Evolutionary conservation across 495 filamentous ascomycete species (phyloP).

Genomic region (Articulospora tetracladia): DNA sequence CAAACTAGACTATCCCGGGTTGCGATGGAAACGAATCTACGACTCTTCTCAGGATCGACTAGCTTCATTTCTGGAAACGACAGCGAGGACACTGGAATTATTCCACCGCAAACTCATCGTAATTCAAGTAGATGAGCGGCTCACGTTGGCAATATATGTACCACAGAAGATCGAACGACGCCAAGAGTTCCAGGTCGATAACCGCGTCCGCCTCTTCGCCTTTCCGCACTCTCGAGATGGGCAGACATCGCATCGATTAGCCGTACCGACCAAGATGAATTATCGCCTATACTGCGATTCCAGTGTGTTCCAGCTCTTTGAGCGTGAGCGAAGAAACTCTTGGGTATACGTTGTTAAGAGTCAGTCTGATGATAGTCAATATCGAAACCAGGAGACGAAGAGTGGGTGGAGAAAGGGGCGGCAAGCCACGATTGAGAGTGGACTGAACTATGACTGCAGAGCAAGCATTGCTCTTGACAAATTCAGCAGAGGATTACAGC

Average conservation of each 20-base stretch:
- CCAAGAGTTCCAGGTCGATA: constrained; percentile 36
- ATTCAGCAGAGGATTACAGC: constrained; percentile 36
- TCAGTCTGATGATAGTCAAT: constrained; percentile 33
- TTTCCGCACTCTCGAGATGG: constrained; percentile 42
- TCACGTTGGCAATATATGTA: constrained; percentile 47
- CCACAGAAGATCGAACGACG: constrained; percentile 35
- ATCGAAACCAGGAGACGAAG: constrained; percentile 28
- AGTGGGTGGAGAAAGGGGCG: constrained; percentile 31
- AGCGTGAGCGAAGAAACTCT: constrained; percentile 36
- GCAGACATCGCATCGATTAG: constrained; percentile 30
- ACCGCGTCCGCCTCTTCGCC: constrained; percentile 41
- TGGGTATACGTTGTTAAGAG: constrained; percentile 38
- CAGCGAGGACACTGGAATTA: constrained; percentile 29
- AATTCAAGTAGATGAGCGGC: constrained; percentile 38
- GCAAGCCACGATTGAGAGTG: constrained; percentile 36
- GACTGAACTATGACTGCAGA: constrained; percentile 36
- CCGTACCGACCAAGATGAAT: constrained; percentile 38
- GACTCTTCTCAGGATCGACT: constrained; percentile 34
- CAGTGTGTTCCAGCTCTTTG: constrained; percentile 39
- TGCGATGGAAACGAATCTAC: constrained; percentile 43
- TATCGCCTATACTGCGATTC: constrained; percentile 44
- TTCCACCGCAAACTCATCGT: constrained; percentile 47
- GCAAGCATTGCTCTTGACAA: constrained; percentile 44
- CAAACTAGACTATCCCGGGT: constrained; percentile 32
- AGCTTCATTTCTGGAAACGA: constrained; percentile 35